Evolutionary conservation across 371 early-diverging fungal species (phyloP).

Genomic region (Neoconidiobolus thromboides): DNA sequence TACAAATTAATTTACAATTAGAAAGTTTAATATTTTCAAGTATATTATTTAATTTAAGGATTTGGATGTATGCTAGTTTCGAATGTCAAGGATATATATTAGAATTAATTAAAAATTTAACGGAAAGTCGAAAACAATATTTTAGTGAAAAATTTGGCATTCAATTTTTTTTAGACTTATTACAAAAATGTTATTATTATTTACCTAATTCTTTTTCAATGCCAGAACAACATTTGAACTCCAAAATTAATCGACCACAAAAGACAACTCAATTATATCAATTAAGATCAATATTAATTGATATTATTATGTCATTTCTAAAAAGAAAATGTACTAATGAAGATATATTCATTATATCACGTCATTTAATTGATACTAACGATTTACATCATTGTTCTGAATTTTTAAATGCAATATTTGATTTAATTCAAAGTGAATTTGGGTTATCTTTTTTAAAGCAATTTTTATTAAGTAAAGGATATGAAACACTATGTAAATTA

Average conservation of each 20-base stretch:
- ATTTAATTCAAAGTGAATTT: conserved; percentile 2
- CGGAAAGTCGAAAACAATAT: conserved; percentile 11
- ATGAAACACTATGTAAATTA: conserved; percentile 10
- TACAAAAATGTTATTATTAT: conserved; percentile 20
- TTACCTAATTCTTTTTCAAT: conserved; percentile 13
- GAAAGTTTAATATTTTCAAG: conserved; percentile 9
- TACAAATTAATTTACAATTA: conserved; percentile 8
- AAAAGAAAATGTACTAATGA: conserved; percentile 5
- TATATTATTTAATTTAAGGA: conserved; percentile 19
- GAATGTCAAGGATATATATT: conserved; percentile 20
- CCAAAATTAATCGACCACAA: conserved; percentile 7
- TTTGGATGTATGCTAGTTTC: conserved; percentile 19
- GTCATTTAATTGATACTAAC: conserved; percentile 7
- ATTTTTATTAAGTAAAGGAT: conserved; percentile 9
- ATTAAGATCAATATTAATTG: conserved; percentile 10
- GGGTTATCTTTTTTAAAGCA: conserved; percentile 7
- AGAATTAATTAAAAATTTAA: conserved; percentile 14
- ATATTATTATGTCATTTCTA: conserved; percentile 8
- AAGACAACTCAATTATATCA: conserved; percentile 9
- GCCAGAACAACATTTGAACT: conserved; percentile 12
- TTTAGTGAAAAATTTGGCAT: conserved; percentile 17
- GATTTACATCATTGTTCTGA: conserved; percentile 10
- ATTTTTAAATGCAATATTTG: conserved; percentile 6
- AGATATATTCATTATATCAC: conserved; percentile 9
- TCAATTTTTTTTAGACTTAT: conserved; percentile 17